A percentile compares a stretch with the other conserved stretches of the same genome.
Evolutionary conservation across 148 eudicot species (phyloP).

Genomic region (Dysphania ambrosioides): DNA sequence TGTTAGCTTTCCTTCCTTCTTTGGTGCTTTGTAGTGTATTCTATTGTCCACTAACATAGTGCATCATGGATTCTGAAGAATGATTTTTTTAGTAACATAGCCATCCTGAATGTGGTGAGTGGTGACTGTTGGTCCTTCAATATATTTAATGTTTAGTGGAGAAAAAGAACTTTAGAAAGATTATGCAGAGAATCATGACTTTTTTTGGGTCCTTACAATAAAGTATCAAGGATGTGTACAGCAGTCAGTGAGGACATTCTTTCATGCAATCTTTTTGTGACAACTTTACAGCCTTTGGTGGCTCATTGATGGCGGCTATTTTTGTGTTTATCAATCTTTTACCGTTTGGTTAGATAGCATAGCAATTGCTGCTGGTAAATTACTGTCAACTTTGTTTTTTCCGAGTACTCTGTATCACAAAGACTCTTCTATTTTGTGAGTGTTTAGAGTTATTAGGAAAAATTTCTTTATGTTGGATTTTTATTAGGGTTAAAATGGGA

Average conservation of each 20-base stretch:
- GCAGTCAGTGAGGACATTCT: not conserved
- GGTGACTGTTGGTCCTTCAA: not conserved
- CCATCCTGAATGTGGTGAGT: not conserved
- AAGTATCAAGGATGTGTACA: not conserved
- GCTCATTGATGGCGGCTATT: not conserved
- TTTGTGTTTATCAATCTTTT: too few species aligned
- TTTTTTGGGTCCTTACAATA: not conserved
- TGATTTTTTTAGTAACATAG: too few species aligned
- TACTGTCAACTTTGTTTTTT: not conserved
- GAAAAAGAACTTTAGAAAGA: not conserved
- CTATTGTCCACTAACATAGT: too few species aligned
- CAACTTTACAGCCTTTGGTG: not conserved
- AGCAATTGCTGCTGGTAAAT: not conserved
- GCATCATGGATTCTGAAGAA: too few species aligned
- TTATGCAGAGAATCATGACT: not conserved
- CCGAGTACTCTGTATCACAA: not conserved
- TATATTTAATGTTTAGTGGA: not conserved
- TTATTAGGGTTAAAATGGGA: too few species aligned
- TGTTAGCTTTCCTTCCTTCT: not conserved
- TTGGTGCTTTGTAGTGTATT: not conserved
- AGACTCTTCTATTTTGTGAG: not conserved
- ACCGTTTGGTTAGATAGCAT: not conserved
- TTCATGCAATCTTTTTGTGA: not conserved
- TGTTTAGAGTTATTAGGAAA: not conserved
- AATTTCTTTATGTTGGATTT: not conserved